Evolutionary conservation across 257 asterid genomes (phyloP), one percentile per base, ranked within the genome.

Genomic region (Solanum dulcamara): DNA sequence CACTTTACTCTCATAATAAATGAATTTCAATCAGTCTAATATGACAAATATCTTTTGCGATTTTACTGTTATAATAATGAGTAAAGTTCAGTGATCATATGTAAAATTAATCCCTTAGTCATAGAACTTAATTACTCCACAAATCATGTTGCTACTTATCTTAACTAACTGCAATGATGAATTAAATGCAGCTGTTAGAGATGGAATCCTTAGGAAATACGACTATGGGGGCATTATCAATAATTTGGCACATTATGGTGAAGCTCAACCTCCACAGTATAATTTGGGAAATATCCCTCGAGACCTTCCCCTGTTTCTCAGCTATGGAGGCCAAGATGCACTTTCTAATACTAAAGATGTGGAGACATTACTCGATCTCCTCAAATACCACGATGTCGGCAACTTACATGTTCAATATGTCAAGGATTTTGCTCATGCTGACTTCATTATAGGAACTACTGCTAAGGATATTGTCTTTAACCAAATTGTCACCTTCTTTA

Each of bases 271-370:
- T 30, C 98, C 98, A 0, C 80, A 79, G 17, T 95, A 95, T 51
- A 86, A 95, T 84, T 50, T 96, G 33, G 72, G 91, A 1, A 92
- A 88, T 42, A 96, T 96, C 15, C 98, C 99, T 1, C 90, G 22
- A 6, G 90, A 94, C 57, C 88, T 96, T 72, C 98, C 99, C 5
- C 86, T 96, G 42, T 96, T 94, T 84, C 62, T 96, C 10, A 92
- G 97, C 92, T 94, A 95, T 32, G 98, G 99, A 13, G 99, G 98
- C 22, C 89, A 84, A 83, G 99, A 96, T 80, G 91, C 98, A 1
- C 51, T 96, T n/a, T 91, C 99, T 3, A 98, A 92, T 86, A 86
- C 33, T 0, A 91, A 57, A 87, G 99, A 96, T 81, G 97, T 95
- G 8, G 86, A 84, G 32, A 89, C 88, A 10, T 81, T 96, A 80